Conservation (phyloP, 1,139 yeast species). For the Debaryomyces udenii region DNA sequence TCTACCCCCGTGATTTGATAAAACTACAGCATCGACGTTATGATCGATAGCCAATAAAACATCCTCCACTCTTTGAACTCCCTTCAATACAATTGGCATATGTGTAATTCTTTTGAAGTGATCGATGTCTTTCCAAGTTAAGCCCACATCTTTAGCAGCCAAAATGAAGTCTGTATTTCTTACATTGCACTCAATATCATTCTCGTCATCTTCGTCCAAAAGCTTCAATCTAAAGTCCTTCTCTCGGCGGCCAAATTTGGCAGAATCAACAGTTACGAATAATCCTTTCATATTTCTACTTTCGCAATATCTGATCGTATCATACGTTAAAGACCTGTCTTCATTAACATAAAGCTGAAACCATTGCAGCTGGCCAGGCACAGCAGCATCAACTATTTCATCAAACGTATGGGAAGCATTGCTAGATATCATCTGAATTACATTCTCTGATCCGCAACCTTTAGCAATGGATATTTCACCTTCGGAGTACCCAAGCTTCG, state of each 20-base stretch:
- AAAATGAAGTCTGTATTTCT: constrained; percentile 17
- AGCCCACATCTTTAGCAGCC: constrained; percentile 15
- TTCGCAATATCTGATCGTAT: constrained; percentile 23
- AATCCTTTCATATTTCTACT: constrained; percentile 29
- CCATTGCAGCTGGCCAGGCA: constrained; percentile 30
- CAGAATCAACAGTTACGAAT: constrained; percentile 32
- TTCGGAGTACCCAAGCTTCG: constrained; percentile 56
- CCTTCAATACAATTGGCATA: constrained; percentile 49
- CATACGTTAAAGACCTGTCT: constrained; percentile 24
- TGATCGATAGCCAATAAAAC: constrained; percentile 49
- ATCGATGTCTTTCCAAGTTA: constrained; percentile 25
- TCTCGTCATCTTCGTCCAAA: constrained; percentile 14
- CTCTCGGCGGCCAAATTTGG: constrained; percentile 29
- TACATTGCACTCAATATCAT: not conserved
- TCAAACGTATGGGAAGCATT: constrained; percentile 58
- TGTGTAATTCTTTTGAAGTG: constrained; percentile 24
- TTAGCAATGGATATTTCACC: constrained; percentile 56
- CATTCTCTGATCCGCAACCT: constrained; percentile 49
- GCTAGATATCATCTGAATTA: constrained; percentile 61
- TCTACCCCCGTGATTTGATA: constrained; percentile 62
- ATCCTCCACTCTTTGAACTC: constrained; percentile 55
- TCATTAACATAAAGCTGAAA: constrained; percentile 52
- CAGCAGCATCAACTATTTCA: constrained; percentile 54
- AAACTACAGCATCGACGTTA: constrained; percentile 50
- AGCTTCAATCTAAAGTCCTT: constrained; percentile 26